Base-by-base conservation (phyloP, 1,139 yeast species). In the Blastobotrys illinoisensis region DNA sequence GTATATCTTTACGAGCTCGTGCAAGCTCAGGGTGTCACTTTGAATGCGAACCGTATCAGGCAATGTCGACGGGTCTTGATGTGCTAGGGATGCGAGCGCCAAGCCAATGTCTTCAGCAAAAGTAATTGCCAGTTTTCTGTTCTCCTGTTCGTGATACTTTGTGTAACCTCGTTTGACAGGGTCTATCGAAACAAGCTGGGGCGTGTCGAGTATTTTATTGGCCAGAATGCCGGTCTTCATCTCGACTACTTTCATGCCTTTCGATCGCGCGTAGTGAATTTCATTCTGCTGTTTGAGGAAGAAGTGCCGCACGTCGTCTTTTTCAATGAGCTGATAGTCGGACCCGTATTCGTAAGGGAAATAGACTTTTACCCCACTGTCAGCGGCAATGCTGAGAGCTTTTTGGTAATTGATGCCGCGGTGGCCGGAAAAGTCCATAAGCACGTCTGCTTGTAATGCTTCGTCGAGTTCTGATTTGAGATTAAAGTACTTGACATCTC, bases 281-380 rank as follows among this genome's bases (percentile, higher is more conserved):
- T 79, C 81, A 1, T 21, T 62, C 66, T 0, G 65, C 51, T 68
- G 83, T 83, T 23, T 58, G n/a, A 0, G 53, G 61, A 26, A 79
- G 60, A 75, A 72, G 1, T 74, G 75, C 1, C 76, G 75, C 32
- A 72, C 65, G 52, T 16, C 64, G 66, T 14, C 65, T 61, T 28
- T 66, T 65, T 7, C 58, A n/a, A 19, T 18, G 16, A 7, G 47
- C 16, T 21, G 64, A 44, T 74, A 57, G 51, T 80, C 81, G 43
- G 71, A 63, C 45, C 88, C 88, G 62, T 79, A 83, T 63, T 83
- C 86, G 3, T 86, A 79, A 43, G 88, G 85, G 54, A 83, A 75
- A 67, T 76, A 82, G 43, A 82, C 62, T 64, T 79, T 78, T 48
- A 83, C 82, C 13, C 65, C 75, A 11, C 13, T 14, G 16, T 32